These are phyloP conservation scores for Epichloe sylvatica DNA, from an alignment of 2,329 filamentous ascomycete genomes.

Conservation along the genomic window DNA sequence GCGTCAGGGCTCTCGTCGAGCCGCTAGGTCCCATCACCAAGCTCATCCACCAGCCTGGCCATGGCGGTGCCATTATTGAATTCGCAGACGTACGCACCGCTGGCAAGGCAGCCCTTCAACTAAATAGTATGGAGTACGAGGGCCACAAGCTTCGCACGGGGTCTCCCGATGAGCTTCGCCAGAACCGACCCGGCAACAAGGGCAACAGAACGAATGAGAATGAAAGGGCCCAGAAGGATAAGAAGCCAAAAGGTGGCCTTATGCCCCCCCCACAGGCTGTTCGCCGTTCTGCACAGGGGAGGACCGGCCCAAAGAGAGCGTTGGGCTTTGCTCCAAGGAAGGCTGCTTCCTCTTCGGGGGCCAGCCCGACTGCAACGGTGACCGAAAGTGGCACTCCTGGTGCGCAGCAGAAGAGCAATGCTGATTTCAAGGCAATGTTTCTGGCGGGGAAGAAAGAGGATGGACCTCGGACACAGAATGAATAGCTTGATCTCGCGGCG, in stretches of 20 bases:
- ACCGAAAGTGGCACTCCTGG: constrained; percentile 5
- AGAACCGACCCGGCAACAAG: constrained; percentile 30
- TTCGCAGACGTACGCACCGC: constrained; percentile 56
- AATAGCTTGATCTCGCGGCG: background rate
- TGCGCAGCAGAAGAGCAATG: constrained; percentile 34
- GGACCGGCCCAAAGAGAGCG: constrained; percentile 26
- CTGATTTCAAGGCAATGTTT: constrained; percentile 44
- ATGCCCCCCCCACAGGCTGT: constrained; percentile 31
- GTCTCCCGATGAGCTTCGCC: constrained; percentile 39
- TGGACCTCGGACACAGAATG: background rate
- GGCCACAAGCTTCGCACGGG: constrained; percentile 41
- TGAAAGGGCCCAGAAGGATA: constrained; percentile 6
- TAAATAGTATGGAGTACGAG: constrained; percentile 42
- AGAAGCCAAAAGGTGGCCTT: constrained; percentile 14
- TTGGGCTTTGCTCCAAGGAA: constrained; percentile 27
- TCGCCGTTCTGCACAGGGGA: constrained; percentile 29
- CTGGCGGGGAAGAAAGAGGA: constrained; percentile 14
- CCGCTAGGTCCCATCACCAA: constrained; percentile 58
- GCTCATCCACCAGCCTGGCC: constrained; percentile 64
- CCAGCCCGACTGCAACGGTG: constrained; percentile 14
- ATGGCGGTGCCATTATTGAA: constrained; percentile 77
- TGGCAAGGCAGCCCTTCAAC: constrained; percentile 52
- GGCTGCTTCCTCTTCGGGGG: constrained; percentile 4
- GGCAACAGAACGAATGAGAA: constrained; percentile 12
- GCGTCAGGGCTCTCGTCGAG: constrained; percentile 60